A percentile compares a stretch with the other conserved stretches of the same genome.
Conservation (phyloP, 225 moss, liverwort and hornwort genomes). For the Sphagnum tenellum region DNA sequence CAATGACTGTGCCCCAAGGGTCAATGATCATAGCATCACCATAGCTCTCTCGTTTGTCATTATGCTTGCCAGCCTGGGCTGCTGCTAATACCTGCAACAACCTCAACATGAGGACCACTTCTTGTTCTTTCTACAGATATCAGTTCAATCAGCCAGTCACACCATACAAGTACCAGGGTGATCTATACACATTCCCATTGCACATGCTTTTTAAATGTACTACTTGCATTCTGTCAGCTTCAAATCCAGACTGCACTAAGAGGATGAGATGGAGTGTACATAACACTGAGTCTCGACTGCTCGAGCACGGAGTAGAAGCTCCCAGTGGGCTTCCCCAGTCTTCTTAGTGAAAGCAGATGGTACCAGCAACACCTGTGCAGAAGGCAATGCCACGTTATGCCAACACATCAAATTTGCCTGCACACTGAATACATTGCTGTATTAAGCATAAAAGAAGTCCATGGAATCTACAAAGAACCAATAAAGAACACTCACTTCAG, state of each 20-base stretch:
- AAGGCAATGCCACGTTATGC: not conserved
- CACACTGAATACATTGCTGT: not conserved
- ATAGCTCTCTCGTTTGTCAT: slow-evolving; percentile 84
- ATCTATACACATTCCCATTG: no score
- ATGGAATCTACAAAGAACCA: no score
- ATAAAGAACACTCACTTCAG: slow-evolving; percentile 27
- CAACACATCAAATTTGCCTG: not conserved
- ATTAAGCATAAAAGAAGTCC: not conserved
- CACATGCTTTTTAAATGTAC: no score
- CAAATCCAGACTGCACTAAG: not conserved
- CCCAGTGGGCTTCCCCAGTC: slow-evolving; percentile 93
- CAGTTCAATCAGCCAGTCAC: no score
- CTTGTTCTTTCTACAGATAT: no score
- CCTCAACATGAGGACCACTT: no score
- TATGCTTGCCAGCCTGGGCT: slow-evolving; percentile 93
- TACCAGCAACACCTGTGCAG: slow-evolving; percentile 58
- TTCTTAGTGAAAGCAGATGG: slow-evolving; percentile 92
- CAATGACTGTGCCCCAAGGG: slow-evolving; percentile 90
- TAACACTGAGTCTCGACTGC: slow-evolving; percentile 95
- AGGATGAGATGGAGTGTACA: slow-evolving; percentile 25
- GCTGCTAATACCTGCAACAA: slow-evolving; percentile 72
- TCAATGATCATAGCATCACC: slow-evolving; percentile 89
- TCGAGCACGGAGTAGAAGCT: slow-evolving; percentile 79
- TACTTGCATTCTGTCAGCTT: not conserved
- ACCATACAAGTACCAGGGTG: no score